Base-by-base conservation (phyloP, 2,329 filamentous ascomycete genomes). In the Neonectria punicea region DNA sequence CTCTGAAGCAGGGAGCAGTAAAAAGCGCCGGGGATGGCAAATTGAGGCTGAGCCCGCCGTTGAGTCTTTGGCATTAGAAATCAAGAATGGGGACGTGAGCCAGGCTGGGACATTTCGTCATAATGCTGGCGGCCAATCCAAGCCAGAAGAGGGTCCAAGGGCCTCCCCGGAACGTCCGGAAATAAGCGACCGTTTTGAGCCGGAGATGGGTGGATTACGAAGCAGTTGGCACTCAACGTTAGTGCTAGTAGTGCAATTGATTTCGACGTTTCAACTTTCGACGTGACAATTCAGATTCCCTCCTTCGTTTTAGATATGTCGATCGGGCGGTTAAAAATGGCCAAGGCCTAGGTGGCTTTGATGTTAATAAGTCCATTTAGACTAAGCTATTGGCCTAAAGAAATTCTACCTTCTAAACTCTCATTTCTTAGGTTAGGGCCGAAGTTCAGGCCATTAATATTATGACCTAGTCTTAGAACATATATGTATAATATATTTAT, bases 111-210 rank as follows among this genome's bases (percentile, higher is more conserved):
- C 36, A 32, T 56, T 47, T 57, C 53, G 47, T 47, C 54, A 46
- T 53, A 10, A 43, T 7, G n/a, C 30, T 32, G 20, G 20, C 32
- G 9, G 8, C 44, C 11, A 39, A 11, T 39, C 56, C 46, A 28
- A 18, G 25, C n/a, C 30, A 46, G 36, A 22, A 30, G 4, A 20
- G 6, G 20, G 10, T 28, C 51, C 32, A 57, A 28, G 49, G 59
- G 59, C 47, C 61, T 43, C 8, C 25, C 56, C 61, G 61, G 61
- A 59, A 64, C 56, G 36, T 30, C 51, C 61, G 61, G 61, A 64
- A 64, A 64, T 64, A 64, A 47, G 44, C 25, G 50, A 53, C 61
- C 46, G 20, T 32, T 43, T 58, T 53, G 4, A 39, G 61, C 20
- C 51, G 28, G 36, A 58, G 49, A 55, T 13, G 32, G 34, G 43